phyloP scores from a whole-genome alignment of 1,284 basidiomycete species.

The Ceratobasidium sp. region DNA sequence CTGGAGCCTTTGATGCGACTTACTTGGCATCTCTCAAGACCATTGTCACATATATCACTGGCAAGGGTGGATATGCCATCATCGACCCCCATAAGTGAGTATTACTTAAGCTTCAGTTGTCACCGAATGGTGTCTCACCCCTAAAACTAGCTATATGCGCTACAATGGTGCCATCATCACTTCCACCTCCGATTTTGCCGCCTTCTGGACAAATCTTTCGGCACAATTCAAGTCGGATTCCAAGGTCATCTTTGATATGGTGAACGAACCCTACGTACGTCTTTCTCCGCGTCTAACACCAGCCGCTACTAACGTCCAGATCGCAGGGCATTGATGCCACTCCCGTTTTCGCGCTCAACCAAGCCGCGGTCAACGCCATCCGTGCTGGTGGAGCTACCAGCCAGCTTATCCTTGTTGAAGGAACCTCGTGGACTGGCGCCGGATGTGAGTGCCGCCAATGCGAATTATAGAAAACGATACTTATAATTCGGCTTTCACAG shows the following conservation, averaged over 20 bases:
- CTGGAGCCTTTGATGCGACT: conserved; percentile 56
- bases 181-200: conserved; percentile 66
- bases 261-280: conserved; percentile 73
- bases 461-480: too few species aligned
- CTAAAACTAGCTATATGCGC: conserved; percentile 66
- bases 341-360: conserved; percentile 58
- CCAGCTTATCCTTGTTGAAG: conserved; percentile 65
- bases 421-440: conserved; percentile 60
- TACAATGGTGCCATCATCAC: conserved; percentile 68
- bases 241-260: conserved; percentile 62
- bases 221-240: conserved; percentile 58
- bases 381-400: conserved; percentile 70
- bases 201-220: conserved; percentile 71
- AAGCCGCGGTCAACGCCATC: conserved; percentile 75
- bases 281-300: conserved; percentile 55
- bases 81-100: conserved; percentile 65
- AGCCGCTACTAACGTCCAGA: conserved; percentile 55
- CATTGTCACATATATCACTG: conserved; percentile 71
- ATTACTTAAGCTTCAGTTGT: neutral
- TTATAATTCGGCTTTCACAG: too few species aligned
- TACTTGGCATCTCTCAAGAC: conserved; percentile 68
- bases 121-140: neutral
- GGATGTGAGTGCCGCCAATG: too few species aligned
- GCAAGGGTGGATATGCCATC: conserved; percentile 69
- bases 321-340: conserved; percentile 35